Base-by-base conservation (phyloP, 1,284 basidiomycete species). In the Cryptococcus floricola region DNA sequence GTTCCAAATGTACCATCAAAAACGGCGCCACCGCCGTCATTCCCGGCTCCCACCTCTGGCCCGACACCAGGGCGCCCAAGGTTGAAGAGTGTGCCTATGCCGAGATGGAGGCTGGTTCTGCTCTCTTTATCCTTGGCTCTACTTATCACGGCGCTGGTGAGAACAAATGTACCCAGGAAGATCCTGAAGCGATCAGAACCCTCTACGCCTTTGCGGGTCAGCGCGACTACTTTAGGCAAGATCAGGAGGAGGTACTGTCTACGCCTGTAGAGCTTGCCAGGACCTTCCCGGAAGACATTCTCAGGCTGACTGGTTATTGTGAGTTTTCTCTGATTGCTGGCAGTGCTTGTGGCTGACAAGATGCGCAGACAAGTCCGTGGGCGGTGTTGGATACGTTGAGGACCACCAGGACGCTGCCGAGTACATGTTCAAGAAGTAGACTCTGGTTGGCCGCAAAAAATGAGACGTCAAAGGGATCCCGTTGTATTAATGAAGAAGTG, bases 231-330 rank as follows among this genome's bases (percentile, higher is more conserved):
- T 50, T 59, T 51, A 50, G 58, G 25, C 50, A 56, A 25, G 55
- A 59, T 37, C 58, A 59, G 39, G 58, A 59, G 39, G 58, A 59
- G 48, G 49, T 59, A 38, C 49, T 59, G 7, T 53, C 54, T 14
- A 59, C 58, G 6, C 58, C 58, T 10, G 46, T 9, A 28, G n/a
- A n/a, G n/a, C n/a, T n/a, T n/a, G n/a, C n/a, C n/a, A n/a, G 54
- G 10, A 48, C 3, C 8, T 44, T 59, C 3, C 51, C 54, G 2
- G 54, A 52, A 6, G 58, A 59, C 37, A 56, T 59, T 39, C 48
- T 59, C 16, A 52, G 39, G 46, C 18, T 59, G 39, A 50, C 54
- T 10, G 58, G 58, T 14, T 59, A 51, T 43, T 50, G 58, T 59
- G 41, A 48, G 18, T 46, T 31, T 31, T 31, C 10, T 31, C 10